Conservation (phyloP, 768 basidiomycete genomes). For the Panaeolus cyanescens region DNA sequence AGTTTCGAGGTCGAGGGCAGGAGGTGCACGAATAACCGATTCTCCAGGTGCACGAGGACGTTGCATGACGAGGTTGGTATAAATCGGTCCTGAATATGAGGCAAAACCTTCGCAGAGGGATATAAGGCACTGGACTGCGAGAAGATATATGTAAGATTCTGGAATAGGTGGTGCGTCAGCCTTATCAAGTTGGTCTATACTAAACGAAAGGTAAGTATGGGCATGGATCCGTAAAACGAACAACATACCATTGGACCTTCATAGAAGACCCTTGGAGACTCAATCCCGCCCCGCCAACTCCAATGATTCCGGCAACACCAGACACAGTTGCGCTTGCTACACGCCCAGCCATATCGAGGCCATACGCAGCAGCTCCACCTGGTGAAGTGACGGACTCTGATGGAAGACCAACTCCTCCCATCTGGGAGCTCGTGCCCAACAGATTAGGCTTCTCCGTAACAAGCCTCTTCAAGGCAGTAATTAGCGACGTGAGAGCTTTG, state of each 20-base stretch:
- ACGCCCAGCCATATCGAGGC: slow-evolving; percentile 78
- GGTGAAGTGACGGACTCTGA: slow-evolving; percentile 31
- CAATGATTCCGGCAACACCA: slow-evolving; percentile 87
- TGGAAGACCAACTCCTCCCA: slow-evolving; percentile 76
- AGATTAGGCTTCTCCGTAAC: slow-evolving; percentile 87
- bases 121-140: slow-evolving; percentile 86
- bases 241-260: slow-evolving; percentile 86
- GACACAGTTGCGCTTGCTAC: slow-evolving; percentile 85
- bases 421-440: slow-evolving; percentile 77
- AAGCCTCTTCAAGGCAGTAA: slow-evolving; percentile 83
- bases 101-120: slow-evolving; percentile 88
- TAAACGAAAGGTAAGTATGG: slow-evolving; percentile 29
- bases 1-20: slow-evolving; percentile 63
- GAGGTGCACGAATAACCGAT: slow-evolving; percentile 68
- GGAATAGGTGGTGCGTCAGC: slow-evolving; percentile 93
- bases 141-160: slow-evolving; percentile 90
- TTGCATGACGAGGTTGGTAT: slow-evolving; percentile 69
- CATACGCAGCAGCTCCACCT: slow-evolving; percentile 47
- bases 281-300: slow-evolving; percentile 58
- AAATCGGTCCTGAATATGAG: slow-evolving; percentile 72
- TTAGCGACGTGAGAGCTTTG: slow-evolving; percentile 74
- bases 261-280: slow-evolving; percentile 76
- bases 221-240: neutral
- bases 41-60: slow-evolving; percentile 64
- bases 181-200: slow-evolving; percentile 98